Evolutionary conservation across 495 filamentous ascomycete species (phyloP).

Genomic region (Jackrogersella minutella): DNA sequence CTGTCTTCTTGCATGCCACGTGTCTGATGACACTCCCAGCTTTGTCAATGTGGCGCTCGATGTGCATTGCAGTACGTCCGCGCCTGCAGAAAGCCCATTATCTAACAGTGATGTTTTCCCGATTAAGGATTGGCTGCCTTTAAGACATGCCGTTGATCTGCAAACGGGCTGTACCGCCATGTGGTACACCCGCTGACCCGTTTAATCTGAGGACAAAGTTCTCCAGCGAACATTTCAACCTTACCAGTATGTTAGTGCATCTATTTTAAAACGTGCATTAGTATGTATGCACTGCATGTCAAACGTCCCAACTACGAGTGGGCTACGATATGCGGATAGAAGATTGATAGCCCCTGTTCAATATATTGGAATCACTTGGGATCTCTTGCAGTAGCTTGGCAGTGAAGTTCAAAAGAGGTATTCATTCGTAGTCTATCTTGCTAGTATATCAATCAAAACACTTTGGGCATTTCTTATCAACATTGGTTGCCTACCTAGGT

Average conservation of each 20-base stretch:
- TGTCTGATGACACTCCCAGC: neutral
- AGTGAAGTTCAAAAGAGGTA: neutral
- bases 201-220: neutral
- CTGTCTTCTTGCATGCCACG: conserved; percentile 4
- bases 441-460: neutral
- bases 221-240: neutral
- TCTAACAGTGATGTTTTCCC: neutral
- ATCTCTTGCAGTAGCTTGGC: neutral
- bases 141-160: neutral
- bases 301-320: neutral
- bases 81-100: neutral
- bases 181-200: neutral
- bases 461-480: neutral
- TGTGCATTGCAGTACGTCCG: neutral
- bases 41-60: neutral
- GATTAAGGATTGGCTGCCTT: neutral
- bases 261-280: conserved; percentile 1
- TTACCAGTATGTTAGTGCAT: neutral
- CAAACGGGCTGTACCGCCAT: conserved; percentile 5
- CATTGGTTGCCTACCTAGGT: neutral
- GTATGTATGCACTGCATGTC: neutral
- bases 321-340: neutral
- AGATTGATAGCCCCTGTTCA: neutral
- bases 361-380: neutral
- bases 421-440: neutral